Conservation (phyloP, 23 red algal genomes). For the Gracilaria caudata region DNA sequence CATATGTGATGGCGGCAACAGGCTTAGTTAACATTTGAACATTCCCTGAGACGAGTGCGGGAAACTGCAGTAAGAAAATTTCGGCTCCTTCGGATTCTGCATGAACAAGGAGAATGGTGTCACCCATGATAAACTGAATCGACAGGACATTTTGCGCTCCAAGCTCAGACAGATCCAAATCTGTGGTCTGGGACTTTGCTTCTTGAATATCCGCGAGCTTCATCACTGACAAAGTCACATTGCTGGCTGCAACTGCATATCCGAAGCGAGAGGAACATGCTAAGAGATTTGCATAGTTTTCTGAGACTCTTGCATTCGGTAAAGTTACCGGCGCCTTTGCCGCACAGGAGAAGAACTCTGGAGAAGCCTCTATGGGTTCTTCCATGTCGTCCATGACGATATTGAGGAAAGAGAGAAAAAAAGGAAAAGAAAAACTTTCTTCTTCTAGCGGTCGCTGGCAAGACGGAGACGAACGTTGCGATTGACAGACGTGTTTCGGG, state of each 20-base stretch:
- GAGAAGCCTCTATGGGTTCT: constrained; percentile 11
- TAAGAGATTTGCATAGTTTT: constrained; percentile 19
- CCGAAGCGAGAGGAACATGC: constrained; percentile 48
- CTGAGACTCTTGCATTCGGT: not conserved
- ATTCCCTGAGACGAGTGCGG: constrained; percentile 1
- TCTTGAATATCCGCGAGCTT: constrained; percentile 22
- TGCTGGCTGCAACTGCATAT: constrained; percentile 15
- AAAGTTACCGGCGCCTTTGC: not conserved
- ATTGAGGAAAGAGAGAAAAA: not conserved
- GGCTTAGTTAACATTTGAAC: constrained; percentile 1
- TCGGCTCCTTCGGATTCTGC: constrained; percentile 18
- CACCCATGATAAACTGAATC: constrained; percentile 28
- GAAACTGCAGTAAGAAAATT: constrained; percentile 14
- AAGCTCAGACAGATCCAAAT: constrained; percentile 29
- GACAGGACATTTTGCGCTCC: constrained; percentile 5
- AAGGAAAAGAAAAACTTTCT: not conserved
- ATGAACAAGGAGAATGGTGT: constrained; percentile 29
- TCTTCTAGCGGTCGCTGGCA: not conserved
- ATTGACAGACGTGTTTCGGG: no score
- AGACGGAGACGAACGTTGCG: not conserved
- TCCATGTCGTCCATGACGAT: constrained; percentile 4
- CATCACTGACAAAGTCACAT: not conserved
- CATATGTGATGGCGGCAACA: constrained; percentile 1
- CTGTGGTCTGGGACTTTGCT: not conserved
- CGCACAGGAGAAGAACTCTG: constrained; percentile 21